Evolutionary conservation across 73 alveolate genomes (phyloP).

Genomic region (Paramecium pentaurelia): DNA sequence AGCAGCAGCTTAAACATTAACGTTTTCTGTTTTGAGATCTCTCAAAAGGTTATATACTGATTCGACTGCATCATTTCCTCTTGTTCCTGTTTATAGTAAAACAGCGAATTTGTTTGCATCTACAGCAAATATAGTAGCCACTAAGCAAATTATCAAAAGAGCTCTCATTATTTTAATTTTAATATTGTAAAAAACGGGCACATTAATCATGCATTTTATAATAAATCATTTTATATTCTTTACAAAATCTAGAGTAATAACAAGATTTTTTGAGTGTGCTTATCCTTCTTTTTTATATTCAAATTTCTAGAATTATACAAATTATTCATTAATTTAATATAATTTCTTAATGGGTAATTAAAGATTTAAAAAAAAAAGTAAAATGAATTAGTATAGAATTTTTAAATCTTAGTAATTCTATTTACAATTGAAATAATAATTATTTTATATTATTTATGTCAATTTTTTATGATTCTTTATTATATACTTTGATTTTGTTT

Average conservation of each 20-base stretch:
- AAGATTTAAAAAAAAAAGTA: neutral
- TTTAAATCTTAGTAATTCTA: too few species aligned
- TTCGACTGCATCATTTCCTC: conserved; percentile 56
- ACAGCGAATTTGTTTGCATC: conserved; percentile 46
- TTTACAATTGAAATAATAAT: too few species aligned
- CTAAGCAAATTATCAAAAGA: neutral
- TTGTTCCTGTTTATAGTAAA: conserved; percentile 35
- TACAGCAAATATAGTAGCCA: conserved; percentile 35
- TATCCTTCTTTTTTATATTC: neutral
- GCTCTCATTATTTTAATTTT: neutral
- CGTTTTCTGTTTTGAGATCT: conserved; percentile 51
- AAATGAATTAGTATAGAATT: too few species aligned
- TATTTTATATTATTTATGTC: too few species aligned
- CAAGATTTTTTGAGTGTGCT: neutral
- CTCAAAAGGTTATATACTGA: conserved; percentile 44
- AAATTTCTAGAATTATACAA: neutral
- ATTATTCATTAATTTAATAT: neutral
- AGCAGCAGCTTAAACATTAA: conserved; percentile 43
- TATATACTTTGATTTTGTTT: too few species aligned
- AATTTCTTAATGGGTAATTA: neutral
- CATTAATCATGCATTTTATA: neutral
- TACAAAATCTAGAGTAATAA: neutral
- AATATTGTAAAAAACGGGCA: neutral
- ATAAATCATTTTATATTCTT: neutral
- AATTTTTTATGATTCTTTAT: too few species aligned